Evolutionary conservation across 352 stramenopile genomes (phyloP), one percentile per base, ranked within the genome.

Genomic region (Thraustotheca clavata): DNA sequence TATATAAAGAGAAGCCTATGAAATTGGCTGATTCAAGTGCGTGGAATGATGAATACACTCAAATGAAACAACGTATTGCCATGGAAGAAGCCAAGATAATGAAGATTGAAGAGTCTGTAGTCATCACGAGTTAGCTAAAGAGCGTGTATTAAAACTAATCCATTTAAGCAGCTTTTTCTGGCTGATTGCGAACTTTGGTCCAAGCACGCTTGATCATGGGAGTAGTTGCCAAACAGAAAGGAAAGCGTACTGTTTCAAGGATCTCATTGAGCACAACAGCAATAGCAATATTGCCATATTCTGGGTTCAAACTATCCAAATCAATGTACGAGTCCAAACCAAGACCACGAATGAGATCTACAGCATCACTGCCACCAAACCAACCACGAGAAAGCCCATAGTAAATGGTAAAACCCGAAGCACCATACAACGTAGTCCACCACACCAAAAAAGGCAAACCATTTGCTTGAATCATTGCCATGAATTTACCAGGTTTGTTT

Each of bases 201-300:
- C 39, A 84, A 41, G 73, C 63, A 35, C 79, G 77, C 73, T 92
- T 95, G 48, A 92, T 59, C 47, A 79, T 77, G 7, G 84, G 81
- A 33, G 94, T 76, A 34, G 87, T 96, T 12, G 86, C 86, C 31
- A 96, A 62, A 36, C 79, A 82, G 43, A 96, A 76, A n/a, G 87
- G 83, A 69, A 95, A 91, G 18, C 87, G 87, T 24, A 96, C 63
- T 31, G 88, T 71, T 69, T 96, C 87, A 50, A 95, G 50, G 49
- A 67, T 77, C 67, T 96, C 87, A 75, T 96, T 96, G 49, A 93
- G 71, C 20, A 95, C 76, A 35, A 92, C 73, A 32, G 87, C 83
- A 48, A 95, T 76, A 61, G 85, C 85, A 33, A 94, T 80, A 73
- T 95, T 95, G 38, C 86, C 84, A 66, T 95, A 86, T 47, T 76